phyloP scores from a whole-genome alignment of 192 early-diverging fungal genomes.

The Entomortierella beljakovae region DNA sequence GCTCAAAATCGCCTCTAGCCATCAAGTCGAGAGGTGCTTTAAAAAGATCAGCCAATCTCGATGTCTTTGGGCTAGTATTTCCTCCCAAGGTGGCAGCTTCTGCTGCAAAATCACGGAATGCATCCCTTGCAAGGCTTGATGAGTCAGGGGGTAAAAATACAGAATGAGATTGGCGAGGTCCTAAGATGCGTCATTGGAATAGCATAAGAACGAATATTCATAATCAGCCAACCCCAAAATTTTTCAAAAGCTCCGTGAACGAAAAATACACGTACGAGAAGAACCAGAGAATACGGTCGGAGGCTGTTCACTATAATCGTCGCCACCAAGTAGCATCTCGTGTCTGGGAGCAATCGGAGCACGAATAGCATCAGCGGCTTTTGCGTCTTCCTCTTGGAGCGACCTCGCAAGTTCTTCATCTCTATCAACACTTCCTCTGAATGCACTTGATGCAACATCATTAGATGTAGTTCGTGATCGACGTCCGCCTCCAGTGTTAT shows the following conservation, averaged over 20 bases:
- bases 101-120: conserved; percentile 74
- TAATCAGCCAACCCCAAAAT: too few species aligned
- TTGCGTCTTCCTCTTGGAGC: conserved; percentile 60
- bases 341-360: conserved; percentile 87
- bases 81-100: conserved; percentile 69
- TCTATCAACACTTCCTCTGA: conserved; percentile 35
- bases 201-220: too few species aligned
- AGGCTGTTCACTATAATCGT: conserved; percentile 16
- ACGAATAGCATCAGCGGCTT: conserved; percentile 61
- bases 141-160: conserved; percentile 62
- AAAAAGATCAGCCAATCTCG: conserved; percentile 82
- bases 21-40: conserved; percentile 92
- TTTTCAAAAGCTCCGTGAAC: neutral
- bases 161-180: conserved; percentile 35
- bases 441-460: conserved; percentile 20
- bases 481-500: conserved; percentile 13
- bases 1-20: conserved; percentile 76
- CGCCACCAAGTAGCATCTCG: conserved; percentile 80
- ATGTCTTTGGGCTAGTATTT: conserved; percentile 58
- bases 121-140: conserved; percentile 61
- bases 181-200: neutral
- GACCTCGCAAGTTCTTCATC: conserved; percentile 64
- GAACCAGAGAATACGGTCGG: conserved; percentile 20
- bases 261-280: conserved; percentile 12
- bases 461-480: conserved; percentile 44